Percentiles rank a stretch among this genome's conserved stretches.
Conservation (phyloP, 805 yeast genomes). For the Ogataea philodendri region DNA sequence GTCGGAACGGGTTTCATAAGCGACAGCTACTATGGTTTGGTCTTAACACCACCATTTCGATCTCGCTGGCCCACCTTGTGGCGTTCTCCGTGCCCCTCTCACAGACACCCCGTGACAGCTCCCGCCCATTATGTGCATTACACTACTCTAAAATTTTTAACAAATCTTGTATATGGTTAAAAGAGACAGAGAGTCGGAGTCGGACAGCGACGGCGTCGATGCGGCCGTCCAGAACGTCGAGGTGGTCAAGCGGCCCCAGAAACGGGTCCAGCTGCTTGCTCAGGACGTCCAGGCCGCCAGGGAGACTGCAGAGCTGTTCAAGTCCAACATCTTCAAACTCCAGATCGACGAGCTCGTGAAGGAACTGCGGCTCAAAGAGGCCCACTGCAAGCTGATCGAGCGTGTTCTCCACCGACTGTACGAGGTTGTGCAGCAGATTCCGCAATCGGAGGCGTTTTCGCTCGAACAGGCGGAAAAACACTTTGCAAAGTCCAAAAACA, state of each 20-base stretch:
- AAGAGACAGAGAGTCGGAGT: conserved; percentile 11
- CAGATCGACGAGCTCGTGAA: conserved; percentile 89
- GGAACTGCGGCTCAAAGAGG: conserved; percentile 74
- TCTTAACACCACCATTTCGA: too few relatives aligned
- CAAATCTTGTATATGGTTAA: conserved; percentile 7
- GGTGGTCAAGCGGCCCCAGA: neutral
- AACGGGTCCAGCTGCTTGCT: conserved; percentile 42
- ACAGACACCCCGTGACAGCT: neutral
- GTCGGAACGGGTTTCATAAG: too few relatives aligned
- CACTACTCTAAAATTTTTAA: conserved; percentile 15
- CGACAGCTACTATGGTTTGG: too few relatives aligned
- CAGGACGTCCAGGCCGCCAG: conserved; percentile 89
- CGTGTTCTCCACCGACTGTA: conserved; percentile 72
- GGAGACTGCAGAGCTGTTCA: conserved; percentile 91
- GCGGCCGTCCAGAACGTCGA: neutral
- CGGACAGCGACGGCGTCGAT: conserved; percentile 1
- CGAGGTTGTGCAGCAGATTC: conserved; percentile 62
- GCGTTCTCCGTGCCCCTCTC: too few relatives aligned
- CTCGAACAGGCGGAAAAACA: conserved; percentile 58
- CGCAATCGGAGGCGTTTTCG: conserved; percentile 49
- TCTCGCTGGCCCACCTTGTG: too few relatives aligned
- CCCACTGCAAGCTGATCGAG: conserved; percentile 64
- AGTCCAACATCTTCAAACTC: conserved; percentile 90
- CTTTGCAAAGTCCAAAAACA: conserved; percentile 44
- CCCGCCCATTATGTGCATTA: conserved; percentile 4